Evolutionary conservation across 2,329 filamentous ascomycete genomes (phyloP), one percentile per base, ranked within the genome.

Genomic region (Pleochaeta shiraiana): DNA sequence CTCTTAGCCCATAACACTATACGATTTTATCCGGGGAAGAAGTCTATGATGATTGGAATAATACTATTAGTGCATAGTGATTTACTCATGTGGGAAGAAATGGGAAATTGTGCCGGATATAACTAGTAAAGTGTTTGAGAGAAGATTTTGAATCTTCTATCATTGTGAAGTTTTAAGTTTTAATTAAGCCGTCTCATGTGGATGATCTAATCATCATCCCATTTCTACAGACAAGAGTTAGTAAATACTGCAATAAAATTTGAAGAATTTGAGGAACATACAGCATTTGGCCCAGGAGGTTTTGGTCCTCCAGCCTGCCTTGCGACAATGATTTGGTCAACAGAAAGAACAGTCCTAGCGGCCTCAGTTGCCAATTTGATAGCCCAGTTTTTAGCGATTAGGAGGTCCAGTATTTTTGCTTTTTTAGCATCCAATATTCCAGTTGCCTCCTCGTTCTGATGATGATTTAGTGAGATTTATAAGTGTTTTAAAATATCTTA

Each of bases 311-410:
- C 93, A 60, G 95, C 93, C 78, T 97, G 93, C 77, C 92, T 85
- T 68, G 95, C 91, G 65, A 98, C 93, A 74, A 98, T 98, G 73
- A 98, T 98, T 78, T 98, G 95, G 76, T 98, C 93, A 45, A 98
- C 93, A 60, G 90, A 95, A 68, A 98, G 79, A 33, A 98, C 87
- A 60, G 93, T 98, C 71, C 93, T 83, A 64, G 90, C 92, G 47
- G 93, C 87, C 77, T 98, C 93, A 28, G 92, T 96, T 43, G 93
- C 95, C 68, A 98, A 81, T 78, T 93, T 93, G 76, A 98, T 95
- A 59, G 93, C 93, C 92, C 91, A 97, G 73, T 85, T 86, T 82
- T 98, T 98, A 69, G 87, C 85, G 67, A 91, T 84, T 77, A 97
- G 81, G 53, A 98, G 81, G 74, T 98, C 95, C 64, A 98, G 80